These are phyloP conservation scores for Nicotiana paniculata DNA, from an alignment of 257 asterid species.

Conservation along the genomic window DNA sequence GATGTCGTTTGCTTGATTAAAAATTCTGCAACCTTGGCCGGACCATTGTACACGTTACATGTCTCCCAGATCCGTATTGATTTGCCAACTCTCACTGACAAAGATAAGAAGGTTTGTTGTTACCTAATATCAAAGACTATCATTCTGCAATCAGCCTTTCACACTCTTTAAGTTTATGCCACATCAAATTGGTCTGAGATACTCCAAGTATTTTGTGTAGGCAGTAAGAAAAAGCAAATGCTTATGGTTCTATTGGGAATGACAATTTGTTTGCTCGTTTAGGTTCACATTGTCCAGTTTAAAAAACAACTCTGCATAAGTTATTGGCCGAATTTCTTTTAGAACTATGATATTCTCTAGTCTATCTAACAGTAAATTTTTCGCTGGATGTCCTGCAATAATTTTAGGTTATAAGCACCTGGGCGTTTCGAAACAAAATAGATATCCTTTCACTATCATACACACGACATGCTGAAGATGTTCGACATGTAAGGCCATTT, in stretches of 20 bases:
- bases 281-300: background rate
- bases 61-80: constrained; percentile 88
- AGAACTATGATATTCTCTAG: background rate
- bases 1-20: constrained; percentile 73
- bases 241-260: background rate
- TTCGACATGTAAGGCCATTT: constrained; percentile 52
- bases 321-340: background rate
- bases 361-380: background rate
- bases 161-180: background rate
- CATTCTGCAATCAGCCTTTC: background rate
- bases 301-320: background rate
- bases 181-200: background rate
- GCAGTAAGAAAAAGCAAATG: background rate
- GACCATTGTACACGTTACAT: constrained; percentile 80
- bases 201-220: background rate
- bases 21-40: constrained; percentile 88
- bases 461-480: constrained; percentile 89
- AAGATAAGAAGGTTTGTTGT: constrained; percentile 71
- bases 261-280: background rate
- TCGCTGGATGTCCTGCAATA: background rate
- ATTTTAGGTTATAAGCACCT: constrained; percentile 70
- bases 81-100: constrained; percentile 74
- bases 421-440: constrained; percentile 87
- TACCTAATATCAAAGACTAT: background rate
- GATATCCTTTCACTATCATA: constrained; percentile 85